phyloP scores from a whole-genome alignment of 768 basidiomycete species.

The Boletus bicolor region DNA sequence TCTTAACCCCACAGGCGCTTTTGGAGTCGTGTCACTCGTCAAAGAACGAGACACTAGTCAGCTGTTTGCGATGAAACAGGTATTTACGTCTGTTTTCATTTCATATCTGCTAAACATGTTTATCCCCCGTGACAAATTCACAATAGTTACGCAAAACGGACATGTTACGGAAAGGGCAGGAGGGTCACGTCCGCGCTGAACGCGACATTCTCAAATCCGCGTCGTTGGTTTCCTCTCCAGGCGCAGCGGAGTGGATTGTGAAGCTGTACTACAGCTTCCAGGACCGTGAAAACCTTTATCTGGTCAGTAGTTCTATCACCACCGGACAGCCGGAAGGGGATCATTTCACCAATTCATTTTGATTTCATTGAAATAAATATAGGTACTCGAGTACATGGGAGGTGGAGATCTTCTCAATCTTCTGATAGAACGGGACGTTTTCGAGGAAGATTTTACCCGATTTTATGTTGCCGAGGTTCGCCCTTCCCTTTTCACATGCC shows the following conservation, averaged over 20 bases:
- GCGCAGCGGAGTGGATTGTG: constrained; percentile 90
- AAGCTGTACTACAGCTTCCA: constrained; percentile 91
- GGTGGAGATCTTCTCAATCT: constrained; percentile 96
- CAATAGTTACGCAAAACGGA: constrained; percentile 77
- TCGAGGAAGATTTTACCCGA: constrained; percentile 85
- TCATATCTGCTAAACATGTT: constrained; percentile 27
- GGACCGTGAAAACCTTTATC: constrained; percentile 91
- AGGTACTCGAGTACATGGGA: constrained; percentile 94
- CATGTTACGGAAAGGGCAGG: constrained; percentile 95
- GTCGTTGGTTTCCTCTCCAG: constrained; percentile 69
- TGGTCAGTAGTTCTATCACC: constrained; percentile 57
- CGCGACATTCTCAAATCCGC: constrained; percentile 92
- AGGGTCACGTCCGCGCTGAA: constrained; percentile 95
- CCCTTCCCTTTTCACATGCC: constrained; percentile 19
- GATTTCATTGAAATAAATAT: constrained; percentile 47
- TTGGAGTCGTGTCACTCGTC: constrained; percentile 94
- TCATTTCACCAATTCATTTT: constrained; percentile 47
- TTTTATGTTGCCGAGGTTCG: constrained; percentile 93
- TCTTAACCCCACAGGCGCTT: constrained; percentile 63
- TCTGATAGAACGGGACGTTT: constrained; percentile 87
- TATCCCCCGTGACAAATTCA: constrained; percentile 23
- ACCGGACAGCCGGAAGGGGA: constrained; percentile 22
- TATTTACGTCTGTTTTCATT: constrained; percentile 35
- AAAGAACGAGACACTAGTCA: constrained; percentile 74
- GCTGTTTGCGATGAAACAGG: constrained; percentile 97